Percentiles rank a stretch among this genome's conserved stretches.
Conservation (phyloP, 2,329 filamentous ascomycete genomes). For the Penicillium sumatraense region DNA sequence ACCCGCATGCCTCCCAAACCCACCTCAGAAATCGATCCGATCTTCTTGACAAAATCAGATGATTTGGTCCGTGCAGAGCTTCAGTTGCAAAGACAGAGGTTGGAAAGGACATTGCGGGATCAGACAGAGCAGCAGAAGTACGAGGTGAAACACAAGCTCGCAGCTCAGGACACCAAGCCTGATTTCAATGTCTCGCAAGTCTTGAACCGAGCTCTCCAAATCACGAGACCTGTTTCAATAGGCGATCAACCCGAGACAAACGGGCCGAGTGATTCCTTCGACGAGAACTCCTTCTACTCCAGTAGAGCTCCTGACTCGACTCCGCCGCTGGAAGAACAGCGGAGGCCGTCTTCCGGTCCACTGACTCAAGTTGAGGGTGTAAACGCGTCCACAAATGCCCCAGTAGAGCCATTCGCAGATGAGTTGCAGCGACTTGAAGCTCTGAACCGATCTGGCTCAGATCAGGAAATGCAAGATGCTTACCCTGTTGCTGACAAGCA, state of each 20-base stretch:
- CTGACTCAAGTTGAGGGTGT: slow-evolving; percentile 37
- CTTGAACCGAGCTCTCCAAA: slow-evolving; percentile 69
- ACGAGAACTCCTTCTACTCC: slow-evolving; percentile 95
- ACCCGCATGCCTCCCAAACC: slow-evolving; percentile 50
- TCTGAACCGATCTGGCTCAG: slow-evolving; percentile 41
- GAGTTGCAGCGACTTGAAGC: slow-evolving; percentile 44
- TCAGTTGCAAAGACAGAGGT: slow-evolving; percentile 75
- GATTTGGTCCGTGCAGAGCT: slow-evolving; percentile 81
- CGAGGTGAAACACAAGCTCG: slow-evolving; percentile 54
- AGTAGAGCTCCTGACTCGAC: slow-evolving; percentile 81
- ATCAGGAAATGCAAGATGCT: slow-evolving; percentile 46
- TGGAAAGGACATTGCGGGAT: slow-evolving; percentile 78
- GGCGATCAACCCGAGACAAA: slow-evolving; percentile 58
- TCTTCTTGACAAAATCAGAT: slow-evolving; percentile 84
- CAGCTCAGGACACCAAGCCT: slow-evolving; percentile 57
- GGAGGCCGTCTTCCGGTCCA: slow-evolving; percentile 34
- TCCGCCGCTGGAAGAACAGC: slow-evolving; percentile 51
- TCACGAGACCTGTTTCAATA: slow-evolving; percentile 71
- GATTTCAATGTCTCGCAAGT: slow-evolving; percentile 76
- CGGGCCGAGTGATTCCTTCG: slow-evolving; percentile 77
- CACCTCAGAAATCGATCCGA: slow-evolving; percentile 75
- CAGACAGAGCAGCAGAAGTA: slow-evolving; percentile 70
- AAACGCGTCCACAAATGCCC: slow-evolving; percentile 37
- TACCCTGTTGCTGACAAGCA: slow-evolving; percentile 44
- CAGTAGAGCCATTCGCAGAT: slow-evolving; percentile 39